Evolutionary conservation across 805 yeast genomes (phyloP).

Genomic region (Candida incommunis): DNA sequence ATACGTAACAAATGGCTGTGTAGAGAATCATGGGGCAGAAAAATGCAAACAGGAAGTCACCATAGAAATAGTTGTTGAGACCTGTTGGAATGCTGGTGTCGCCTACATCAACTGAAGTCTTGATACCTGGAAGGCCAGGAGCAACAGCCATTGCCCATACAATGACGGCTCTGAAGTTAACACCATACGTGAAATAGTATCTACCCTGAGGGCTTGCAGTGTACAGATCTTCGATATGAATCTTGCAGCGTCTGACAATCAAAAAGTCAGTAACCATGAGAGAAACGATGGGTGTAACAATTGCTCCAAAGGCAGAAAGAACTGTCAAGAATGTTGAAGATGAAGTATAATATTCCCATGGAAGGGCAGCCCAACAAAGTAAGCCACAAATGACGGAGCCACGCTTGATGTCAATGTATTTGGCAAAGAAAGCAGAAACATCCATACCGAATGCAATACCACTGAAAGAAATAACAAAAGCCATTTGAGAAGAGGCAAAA

Average conservation of each 20-base stretch:
- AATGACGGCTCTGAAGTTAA: constrained; percentile 25
- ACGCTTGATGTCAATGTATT: constrained; percentile 27
- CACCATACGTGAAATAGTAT: constrained; percentile 25
- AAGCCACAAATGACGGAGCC: constrained; percentile 22
- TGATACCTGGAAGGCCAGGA: constrained; percentile 11
- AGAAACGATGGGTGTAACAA: constrained; percentile 24
- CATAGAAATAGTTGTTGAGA: constrained; percentile 27
- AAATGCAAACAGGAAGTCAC: constrained; percentile 25
- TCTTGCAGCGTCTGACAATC: constrained; percentile 21
- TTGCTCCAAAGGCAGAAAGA: constrained; percentile 23
- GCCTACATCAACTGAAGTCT: constrained; percentile 15
- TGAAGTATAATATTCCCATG: constrained; percentile 25
- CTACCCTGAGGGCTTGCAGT: constrained; percentile 13
- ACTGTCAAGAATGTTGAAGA: constrained; percentile 21
- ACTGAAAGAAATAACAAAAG: constrained; percentile 26
- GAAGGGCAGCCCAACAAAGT: constrained; percentile 23
- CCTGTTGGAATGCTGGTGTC: constrained; percentile 17
- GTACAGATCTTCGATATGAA: constrained; percentile 26
- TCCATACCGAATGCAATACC: constrained; percentile 26
- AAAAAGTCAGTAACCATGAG: constrained; percentile 27
- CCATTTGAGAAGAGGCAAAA: constrained; percentile 25
- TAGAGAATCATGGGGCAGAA: constrained; percentile 1
- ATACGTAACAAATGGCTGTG: background rate
- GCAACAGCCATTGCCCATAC: constrained; percentile 10
- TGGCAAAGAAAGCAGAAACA: constrained; percentile 27